These are phyloP conservation scores for Leccinum rimulosum DNA, from an alignment of 768 basidiomycete species.

Conservation along the genomic window DNA sequence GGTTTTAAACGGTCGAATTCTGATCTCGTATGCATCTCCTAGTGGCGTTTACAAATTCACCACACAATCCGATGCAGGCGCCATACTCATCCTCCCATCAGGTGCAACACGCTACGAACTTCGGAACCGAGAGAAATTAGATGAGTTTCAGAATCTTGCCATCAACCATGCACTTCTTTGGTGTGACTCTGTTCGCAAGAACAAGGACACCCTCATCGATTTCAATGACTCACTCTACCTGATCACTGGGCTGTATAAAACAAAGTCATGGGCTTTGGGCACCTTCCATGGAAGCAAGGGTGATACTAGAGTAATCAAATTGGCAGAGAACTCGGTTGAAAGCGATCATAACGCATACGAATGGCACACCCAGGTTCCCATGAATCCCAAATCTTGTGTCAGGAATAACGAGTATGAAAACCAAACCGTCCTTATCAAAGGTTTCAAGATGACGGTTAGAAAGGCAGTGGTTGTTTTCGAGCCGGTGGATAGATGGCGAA, in stretches of 20 bases:
- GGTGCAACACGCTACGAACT: neutral
- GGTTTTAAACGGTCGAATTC: neutral
- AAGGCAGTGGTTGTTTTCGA: neutral
- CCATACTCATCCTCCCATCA: constrained; percentile 7
- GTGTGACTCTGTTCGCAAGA: neutral
- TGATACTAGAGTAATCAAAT: neutral
- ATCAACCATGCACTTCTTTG: neutral
- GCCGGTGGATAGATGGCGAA: neutral
- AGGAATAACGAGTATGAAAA: neutral
- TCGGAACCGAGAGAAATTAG: neutral
- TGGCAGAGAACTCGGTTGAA: neutral
- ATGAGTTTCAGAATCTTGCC: neutral
- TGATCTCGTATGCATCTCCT: neutral
- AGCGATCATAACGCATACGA: neutral
- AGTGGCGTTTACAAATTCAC: constrained; percentile 1
- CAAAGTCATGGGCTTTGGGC: neutral
- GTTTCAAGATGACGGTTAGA: constrained; percentile 10
- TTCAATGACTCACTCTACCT: constrained; percentile 5
- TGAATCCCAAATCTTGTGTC: neutral
- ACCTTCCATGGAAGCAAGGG: neutral
- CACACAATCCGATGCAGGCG: neutral
- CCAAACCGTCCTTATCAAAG: constrained; percentile 12
- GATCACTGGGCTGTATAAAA: constrained; percentile 5
- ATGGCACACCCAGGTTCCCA: neutral
- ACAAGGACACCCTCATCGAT: neutral